Base-by-base conservation (phyloP, 805 yeast genomes). In the Candida orba region DNA sequence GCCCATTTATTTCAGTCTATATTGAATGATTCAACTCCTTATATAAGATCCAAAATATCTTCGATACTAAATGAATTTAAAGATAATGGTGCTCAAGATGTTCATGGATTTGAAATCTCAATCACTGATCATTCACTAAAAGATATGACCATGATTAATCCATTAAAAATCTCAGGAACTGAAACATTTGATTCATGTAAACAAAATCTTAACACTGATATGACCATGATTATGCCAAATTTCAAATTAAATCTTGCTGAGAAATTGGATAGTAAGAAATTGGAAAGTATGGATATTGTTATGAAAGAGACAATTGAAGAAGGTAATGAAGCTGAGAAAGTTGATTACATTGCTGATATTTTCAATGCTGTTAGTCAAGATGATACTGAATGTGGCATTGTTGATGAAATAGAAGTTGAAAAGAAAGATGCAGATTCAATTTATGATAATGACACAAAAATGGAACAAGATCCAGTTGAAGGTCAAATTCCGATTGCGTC, bases 171-270 rank as follows among this genome's bases (percentile, higher is more conserved):
- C 44, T 31, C 24, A 6, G 36, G 44, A 10, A 41, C 34, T 30
- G 59, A 49, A 40, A 50, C 55, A 39, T 48, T 49, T 6, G 27
- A 40, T 1, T 45, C 53, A 3, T 14, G 48, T 4, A 41, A 18
- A 14, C 36, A 50, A 3, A 50, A 52, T 2, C 43, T 50, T 35
- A 44, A 25, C 2, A 54, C 64, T 6, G 71, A 66, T 44, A 62
- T 67, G 65, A 66, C 72, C 0, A 66, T 62, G 66, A 55, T 67
- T 2, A 49, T 64, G 42, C 69, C 72, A 2, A 57, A 49, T 8
- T 51, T 33, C 31, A 36, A 23, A 13, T 12, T n/a, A 7, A 14
- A 23, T 10, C 23, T 4, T 15, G 31, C 44, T 6, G 9, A 8
- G 9, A 15, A 31, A 14, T n/a, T 9, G 8, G 46, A 34, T 8